Percentiles rank a stretch among this genome's conserved stretches.
Evolutionary conservation across 108 stramenopile species (phyloP).

Genomic region (Stephanodiscus triporus): DNA sequence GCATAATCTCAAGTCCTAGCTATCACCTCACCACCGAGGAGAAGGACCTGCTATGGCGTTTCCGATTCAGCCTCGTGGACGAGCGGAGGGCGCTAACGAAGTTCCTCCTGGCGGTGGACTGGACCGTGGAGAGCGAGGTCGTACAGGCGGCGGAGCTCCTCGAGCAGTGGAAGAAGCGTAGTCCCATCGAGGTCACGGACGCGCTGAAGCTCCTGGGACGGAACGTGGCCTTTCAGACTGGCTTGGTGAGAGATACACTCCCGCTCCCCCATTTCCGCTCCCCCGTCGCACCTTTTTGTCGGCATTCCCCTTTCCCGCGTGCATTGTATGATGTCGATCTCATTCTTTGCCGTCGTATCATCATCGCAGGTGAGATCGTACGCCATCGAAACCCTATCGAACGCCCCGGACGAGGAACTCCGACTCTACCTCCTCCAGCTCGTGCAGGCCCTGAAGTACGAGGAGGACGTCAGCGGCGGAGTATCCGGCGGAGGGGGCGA

Average conservation of each 20-base stretch:
- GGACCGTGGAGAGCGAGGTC: constrained; percentile 93
- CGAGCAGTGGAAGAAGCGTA: constrained; percentile 92
- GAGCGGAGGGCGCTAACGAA: constrained; percentile 93
- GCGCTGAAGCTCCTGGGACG: constrained; percentile 95
- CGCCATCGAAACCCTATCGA: constrained; percentile 91
- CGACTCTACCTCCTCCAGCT: constrained; percentile 94
- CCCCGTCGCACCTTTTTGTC: neutral
- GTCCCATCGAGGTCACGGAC: constrained; percentile 96
- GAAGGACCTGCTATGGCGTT: constrained; percentile 96
- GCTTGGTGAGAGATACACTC: constrained; percentile 41
- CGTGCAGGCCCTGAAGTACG: constrained; percentile 98
- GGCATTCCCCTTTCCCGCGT: neutral
- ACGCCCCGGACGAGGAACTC: constrained; percentile 95
- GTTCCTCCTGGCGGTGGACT: constrained; percentile 95
- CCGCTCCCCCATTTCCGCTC: neutral
- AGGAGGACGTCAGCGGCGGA: constrained; percentile 61
- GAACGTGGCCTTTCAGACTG: constrained; percentile 90
- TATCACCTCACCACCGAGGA: constrained; percentile 87
- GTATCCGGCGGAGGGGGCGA: constrained; percentile 20
- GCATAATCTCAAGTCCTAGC: constrained; percentile 84
- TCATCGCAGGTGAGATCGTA: constrained; percentile 77
- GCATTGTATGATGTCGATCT: neutral
- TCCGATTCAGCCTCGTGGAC: constrained; percentile 94
- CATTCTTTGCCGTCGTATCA: constrained; percentile 8
- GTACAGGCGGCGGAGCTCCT: constrained; percentile 93